Conservation (phyloP, 2,329 filamentous ascomycete genomes). For the Zalaria obscura region DNA sequence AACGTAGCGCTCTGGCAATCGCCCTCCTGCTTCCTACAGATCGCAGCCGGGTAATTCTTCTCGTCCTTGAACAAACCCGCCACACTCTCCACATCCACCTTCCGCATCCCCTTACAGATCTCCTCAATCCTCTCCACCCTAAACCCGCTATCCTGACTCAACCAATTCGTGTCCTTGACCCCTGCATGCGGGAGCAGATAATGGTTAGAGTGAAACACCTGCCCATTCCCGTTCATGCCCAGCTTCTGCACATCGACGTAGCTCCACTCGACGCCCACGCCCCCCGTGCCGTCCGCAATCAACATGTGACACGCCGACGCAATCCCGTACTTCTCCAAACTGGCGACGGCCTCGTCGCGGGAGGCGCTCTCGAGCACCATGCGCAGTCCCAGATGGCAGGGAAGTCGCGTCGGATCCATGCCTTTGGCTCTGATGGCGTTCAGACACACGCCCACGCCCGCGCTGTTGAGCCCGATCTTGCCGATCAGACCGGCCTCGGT, state of each 20-base stretch:
- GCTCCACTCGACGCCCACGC: constrained; percentile 36
- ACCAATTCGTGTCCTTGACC: constrained; percentile 26
- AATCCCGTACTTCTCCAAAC: constrained; percentile 32
- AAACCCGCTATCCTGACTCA: constrained; percentile 23
- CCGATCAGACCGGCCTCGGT: constrained; percentile 49
- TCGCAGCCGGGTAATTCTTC: constrained; percentile 21
- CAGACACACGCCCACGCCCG: constrained; percentile 43
- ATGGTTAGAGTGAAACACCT: constrained; percentile 31
- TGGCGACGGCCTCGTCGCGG: constrained; percentile 30
- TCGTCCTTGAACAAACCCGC: constrained; percentile 26
- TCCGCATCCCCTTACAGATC: constrained; percentile 11
- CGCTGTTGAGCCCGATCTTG: constrained; percentile 50
- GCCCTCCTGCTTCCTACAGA: constrained; percentile 17
- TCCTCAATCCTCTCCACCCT: constrained; percentile 23
- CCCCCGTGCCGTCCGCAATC: constrained; percentile 33
- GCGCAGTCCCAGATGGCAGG: constrained; percentile 48
- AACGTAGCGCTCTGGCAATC: constrained; percentile 15
- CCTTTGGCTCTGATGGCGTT: constrained; percentile 48
- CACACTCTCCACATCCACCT: constrained; percentile 14
- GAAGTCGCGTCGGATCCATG: constrained; percentile 36
- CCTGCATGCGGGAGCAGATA: constrained; percentile 23
- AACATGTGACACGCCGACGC: constrained; percentile 41
- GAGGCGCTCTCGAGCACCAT: constrained; percentile 38
- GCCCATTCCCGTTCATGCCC: constrained; percentile 16
- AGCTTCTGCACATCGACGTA: constrained; percentile 17